Evolutionary conservation across 2,329 filamentous ascomycete genomes (phyloP).

Genomic region (Rasamsonia emersonii): DNA sequence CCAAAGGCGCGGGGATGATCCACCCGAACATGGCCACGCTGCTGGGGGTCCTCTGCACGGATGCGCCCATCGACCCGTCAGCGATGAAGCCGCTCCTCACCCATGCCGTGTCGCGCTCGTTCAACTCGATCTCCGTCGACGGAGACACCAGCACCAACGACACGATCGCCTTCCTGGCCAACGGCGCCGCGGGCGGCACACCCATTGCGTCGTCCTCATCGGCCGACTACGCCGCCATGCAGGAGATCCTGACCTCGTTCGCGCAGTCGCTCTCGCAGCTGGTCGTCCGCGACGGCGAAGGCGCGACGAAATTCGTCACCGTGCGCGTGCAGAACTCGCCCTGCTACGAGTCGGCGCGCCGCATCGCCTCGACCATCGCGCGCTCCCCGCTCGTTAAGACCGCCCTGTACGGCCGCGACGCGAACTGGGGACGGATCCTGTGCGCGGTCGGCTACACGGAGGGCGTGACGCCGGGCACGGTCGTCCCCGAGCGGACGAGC

Average conservation of each 20-base stretch:
- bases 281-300: constrained; percentile 91
- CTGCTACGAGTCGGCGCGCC: constrained; percentile 61
- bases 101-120: constrained; percentile 70
- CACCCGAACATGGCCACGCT: constrained; percentile 98
- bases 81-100: constrained; percentile 63
- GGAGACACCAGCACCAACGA: constrained; percentile 98
- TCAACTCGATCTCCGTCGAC: constrained; percentile 95
- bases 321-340: constrained; percentile 71
- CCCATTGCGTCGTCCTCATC: constrained; percentile 48
- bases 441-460: constrained; percentile 82
- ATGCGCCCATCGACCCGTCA: constrained; percentile 65
- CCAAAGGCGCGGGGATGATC: constrained; percentile 98
- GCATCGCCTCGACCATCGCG: constrained; percentile 80
- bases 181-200: constrained; percentile 75
- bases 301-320: constrained; percentile 95
- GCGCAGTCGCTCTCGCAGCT: constrained; percentile 80
- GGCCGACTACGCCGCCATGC: constrained; percentile 63
- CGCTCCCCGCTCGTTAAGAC: constrained; percentile 93
- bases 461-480: constrained; percentile 34
- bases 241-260: constrained; percentile 64
- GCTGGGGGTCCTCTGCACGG: constrained; percentile 83
- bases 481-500: constrained; percentile 49
- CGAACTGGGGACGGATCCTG: constrained; percentile 96
- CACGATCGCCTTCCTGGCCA: constrained; percentile 88
- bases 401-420: constrained; percentile 90